A percentile compares a stretch with the other conserved stretches of the same genome.
These are phyloP conservation scores for Trichoderma lentiforme DNA, from an alignment of 2,329 filamentous ascomycete species.

Conservation along the genomic window DNA sequence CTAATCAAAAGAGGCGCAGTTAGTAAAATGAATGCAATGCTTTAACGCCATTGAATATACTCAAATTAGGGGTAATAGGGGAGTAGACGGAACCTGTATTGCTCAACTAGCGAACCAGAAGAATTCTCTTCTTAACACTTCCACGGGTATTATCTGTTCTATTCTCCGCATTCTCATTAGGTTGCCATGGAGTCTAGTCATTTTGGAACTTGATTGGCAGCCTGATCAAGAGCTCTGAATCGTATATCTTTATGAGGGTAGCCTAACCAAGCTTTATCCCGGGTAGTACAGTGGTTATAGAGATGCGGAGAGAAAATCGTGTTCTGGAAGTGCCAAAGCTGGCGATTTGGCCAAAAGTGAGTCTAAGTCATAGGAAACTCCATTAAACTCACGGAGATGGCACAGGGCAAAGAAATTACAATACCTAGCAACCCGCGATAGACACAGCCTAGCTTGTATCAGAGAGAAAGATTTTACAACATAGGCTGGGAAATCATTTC, in stretches of 20 bases:
- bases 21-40: background rate
- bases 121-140: background rate
- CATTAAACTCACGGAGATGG: background rate
- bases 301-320: background rate
- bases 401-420: background rate
- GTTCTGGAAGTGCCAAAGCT: background rate
- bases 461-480: background rate
- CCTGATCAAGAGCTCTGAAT: background rate
- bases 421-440: background rate
- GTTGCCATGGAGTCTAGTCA: background rate
- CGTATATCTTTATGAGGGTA: background rate
- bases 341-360: background rate
- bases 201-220: background rate
- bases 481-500: background rate
- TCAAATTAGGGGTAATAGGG: background rate
- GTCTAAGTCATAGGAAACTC: background rate
- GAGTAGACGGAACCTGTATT: background rate
- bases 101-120: background rate
- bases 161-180: background rate
- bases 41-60: background rate
- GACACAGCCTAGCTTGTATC: background rate
- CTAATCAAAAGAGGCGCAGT: background rate
- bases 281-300: background rate
- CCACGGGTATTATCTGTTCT: background rate
- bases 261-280: background rate